A percentile compares a stretch with the other conserved stretches of the same genome.
Evolutionary conservation across 305 asterid genomes (phyloP).

Genomic region (Galium porrigens): DNA sequence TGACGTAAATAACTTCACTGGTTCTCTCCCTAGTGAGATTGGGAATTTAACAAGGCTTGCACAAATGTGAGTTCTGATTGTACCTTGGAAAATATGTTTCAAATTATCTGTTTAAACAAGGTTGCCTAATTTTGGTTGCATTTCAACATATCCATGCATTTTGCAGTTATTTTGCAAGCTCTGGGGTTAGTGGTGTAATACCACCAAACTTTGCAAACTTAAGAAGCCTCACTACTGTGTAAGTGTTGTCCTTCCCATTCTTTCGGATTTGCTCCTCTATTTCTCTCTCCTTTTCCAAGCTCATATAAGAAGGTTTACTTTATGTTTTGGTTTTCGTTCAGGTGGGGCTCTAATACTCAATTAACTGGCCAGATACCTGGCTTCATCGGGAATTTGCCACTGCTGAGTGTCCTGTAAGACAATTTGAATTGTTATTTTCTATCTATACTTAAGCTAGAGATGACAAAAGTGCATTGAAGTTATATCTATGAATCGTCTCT

Average conservation of each 20-base stretch:
- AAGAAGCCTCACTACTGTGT: conserved; percentile 35
- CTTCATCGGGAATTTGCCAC: conserved; percentile 57
- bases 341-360: conserved; percentile 41
- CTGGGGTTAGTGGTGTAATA: conserved; percentile 55
- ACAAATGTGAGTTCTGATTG: conserved; percentile 34
- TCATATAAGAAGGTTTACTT: conserved; percentile 10
- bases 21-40: conserved; percentile 51
- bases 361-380: conserved; percentile 57
- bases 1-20: conserved; percentile 61
- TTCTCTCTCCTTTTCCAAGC: conserved; percentile 1
- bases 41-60: conserved; percentile 38
- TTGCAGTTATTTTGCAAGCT: conserved; percentile 42
- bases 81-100: neutral
- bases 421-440: neutral
- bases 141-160: conserved; percentile 8
- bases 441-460: neutral
- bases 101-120: neutral
- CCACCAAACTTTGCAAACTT: conserved; percentile 46
- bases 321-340: conserved; percentile 21
- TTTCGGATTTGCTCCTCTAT: neutral
- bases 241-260: conserved; percentile 15
- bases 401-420: conserved; percentile 24
- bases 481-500: conserved; percentile 5
- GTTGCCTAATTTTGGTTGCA: neutral
- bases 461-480: neutral